A percentile compares a stretch with the other conserved stretches of the same genome.
Conservation (phyloP, 148 eudicot genomes). For the Diospyros kaki region DNA sequence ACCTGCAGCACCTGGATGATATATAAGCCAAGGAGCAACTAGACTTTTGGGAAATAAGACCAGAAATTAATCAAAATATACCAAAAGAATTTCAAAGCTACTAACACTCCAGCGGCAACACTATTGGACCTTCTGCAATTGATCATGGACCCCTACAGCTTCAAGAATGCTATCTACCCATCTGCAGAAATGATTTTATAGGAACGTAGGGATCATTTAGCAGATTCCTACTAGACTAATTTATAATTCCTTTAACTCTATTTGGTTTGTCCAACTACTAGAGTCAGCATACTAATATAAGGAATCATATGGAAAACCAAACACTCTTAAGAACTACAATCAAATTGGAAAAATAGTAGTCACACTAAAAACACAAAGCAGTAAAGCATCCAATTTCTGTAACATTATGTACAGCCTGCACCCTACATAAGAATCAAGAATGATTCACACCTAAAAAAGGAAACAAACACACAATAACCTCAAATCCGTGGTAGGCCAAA, state of each 20-base stretch:
- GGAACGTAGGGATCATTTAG: neutral
- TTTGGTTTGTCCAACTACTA: neutral
- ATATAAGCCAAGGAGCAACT: neutral
- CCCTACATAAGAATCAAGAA: neutral
- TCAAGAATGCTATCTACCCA: conserved; percentile 81
- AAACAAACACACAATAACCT: neutral
- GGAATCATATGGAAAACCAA: neutral
- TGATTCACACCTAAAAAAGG: neutral
- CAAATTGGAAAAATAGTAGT: neutral
- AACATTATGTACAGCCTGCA: neutral
- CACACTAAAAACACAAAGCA: neutral
- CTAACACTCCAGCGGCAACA: neutral
- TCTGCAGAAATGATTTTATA: conserved; percentile 27
- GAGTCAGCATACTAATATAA: neutral
- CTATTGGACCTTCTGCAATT: conserved; percentile 33
- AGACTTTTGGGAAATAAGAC: neutral
- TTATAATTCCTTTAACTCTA: neutral
- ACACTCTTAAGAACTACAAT: neutral
- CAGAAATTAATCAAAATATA: neutral
- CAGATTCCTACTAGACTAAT: neutral
- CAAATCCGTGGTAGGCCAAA: neutral
- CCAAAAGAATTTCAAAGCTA: conserved; percentile 1
- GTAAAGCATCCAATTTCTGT: neutral
- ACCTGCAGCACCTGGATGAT: neutral
- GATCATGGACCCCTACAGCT: conserved; percentile 59